Percentiles rank a stretch among this genome's conserved stretches.
Conservation (phyloP, 2,329 filamentous ascomycete species). For the Epichloe bromicola region DNA sequence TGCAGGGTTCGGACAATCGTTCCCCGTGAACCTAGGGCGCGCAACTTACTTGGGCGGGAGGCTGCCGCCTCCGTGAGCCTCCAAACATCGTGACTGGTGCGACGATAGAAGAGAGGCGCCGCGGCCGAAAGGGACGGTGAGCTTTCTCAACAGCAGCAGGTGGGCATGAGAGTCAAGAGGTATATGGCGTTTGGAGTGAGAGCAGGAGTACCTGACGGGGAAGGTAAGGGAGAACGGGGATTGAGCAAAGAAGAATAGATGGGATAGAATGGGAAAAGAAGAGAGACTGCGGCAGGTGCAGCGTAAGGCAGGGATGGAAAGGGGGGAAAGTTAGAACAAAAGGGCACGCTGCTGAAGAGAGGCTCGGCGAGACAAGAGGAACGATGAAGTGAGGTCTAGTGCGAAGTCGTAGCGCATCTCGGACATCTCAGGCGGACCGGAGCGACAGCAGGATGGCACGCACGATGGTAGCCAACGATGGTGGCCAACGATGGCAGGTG, state of each 20-base stretch:
- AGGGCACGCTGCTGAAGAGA: constrained; percentile 8
- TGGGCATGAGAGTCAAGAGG: constrained; percentile 6
- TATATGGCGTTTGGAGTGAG: not conserved
- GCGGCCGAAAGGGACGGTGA: not conserved
- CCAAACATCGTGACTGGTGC: constrained; percentile 30
- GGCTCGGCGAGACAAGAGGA: constrained; percentile 4
- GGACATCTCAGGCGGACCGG: constrained; percentile 6
- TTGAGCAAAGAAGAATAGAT: not conserved
- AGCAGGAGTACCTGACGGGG: not conserved
- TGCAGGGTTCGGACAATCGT: no score
- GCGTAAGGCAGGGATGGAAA: not conserved
- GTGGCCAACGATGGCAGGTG: not conserved
- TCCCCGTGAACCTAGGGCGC: not conserved
- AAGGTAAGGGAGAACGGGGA: not conserved
- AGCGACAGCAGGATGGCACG: not conserved
- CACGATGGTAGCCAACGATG: not conserved
- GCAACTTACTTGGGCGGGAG: constrained; percentile 33
- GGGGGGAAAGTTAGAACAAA: not conserved
- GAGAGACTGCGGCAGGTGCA: not conserved
- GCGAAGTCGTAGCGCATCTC: constrained; percentile 5
- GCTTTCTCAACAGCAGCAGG: constrained; percentile 9
- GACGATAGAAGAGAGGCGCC: not conserved
- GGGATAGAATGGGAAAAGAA: not conserved
- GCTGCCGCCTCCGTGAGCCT: constrained; percentile 35
- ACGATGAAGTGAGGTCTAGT: constrained; percentile 1